Evolutionary conservation across 257 asterid genomes (phyloP), one percentile per base, ranked within the genome.

Genomic region (Penstemon eatonii): DNA sequence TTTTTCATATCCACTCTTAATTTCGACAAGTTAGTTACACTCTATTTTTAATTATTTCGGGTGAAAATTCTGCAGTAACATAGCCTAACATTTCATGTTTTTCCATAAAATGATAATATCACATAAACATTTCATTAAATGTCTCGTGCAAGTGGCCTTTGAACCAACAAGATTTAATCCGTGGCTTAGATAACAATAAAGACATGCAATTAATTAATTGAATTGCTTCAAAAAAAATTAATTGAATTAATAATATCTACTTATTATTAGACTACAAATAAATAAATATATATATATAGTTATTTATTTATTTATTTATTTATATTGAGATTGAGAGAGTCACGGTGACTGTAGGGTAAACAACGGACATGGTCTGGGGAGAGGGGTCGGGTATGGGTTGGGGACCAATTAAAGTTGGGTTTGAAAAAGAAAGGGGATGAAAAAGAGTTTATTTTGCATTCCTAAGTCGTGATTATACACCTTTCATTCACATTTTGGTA

Each of bases 331-430:
- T 25, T 25, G 33, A 25, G 33, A 25, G 33, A 25, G 33, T 82
- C 81, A 68, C 67, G 76, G 68, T 82, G 76, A 64, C 6, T 83
- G 95, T 86, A 77, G 90, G 90, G 88, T 77, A 82, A 84, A 84
- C 84, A 65, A 79, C 84, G 76, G 87, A 88, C 95, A 83, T 64
- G 65, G 75, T 54, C 75, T 71, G 71, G 77, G 61, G 18, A 25
- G 33, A 25, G 33, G 33, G 33, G 33, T 25, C 33, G 33, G 33
- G 33, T 25, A 61, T 63, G 72, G 66, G 52, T 78, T 75, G 86
- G 95, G 89, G 78, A 25, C 33, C 91, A 86, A 83, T 78, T 45
- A 68, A 49, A 66, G 38, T 62, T 55, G 77, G 65, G 61, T 54
- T 12, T 75, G 81, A 72, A 25, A 67, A 64, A 72, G 85, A 76